Conservation (phyloP, 2,329 filamentous ascomycete genomes). For the Aspergillus sp. region DNA sequence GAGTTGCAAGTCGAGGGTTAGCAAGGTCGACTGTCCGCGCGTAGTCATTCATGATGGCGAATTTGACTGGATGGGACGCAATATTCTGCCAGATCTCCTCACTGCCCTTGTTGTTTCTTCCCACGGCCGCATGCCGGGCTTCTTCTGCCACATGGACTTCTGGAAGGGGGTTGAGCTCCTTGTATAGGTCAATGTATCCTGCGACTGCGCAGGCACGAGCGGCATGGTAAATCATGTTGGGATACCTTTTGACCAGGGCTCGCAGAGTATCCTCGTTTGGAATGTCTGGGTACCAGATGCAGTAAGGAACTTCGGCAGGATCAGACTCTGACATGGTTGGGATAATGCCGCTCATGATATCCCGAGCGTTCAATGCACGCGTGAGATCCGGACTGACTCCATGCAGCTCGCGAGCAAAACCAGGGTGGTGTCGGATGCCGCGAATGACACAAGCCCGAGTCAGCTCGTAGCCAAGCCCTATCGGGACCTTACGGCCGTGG, state of each 20-base stretch:
- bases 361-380: slow-evolving; percentile 1
- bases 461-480: too few relatives aligned
- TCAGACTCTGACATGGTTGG: background rate
- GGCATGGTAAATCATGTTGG: slow-evolving; percentile 26
- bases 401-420: background rate
- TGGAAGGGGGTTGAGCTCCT: slow-evolving; percentile 18
- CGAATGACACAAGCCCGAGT: background rate
- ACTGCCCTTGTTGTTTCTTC: slow-evolving; percentile 8
- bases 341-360: slow-evolving; percentile 4
- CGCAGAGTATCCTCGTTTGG: slow-evolving; percentile 40
- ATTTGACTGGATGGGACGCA: slow-evolving; percentile 8
- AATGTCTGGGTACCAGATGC: slow-evolving; percentile 28
- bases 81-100: slow-evolving; percentile 16
- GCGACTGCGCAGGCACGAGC: slow-evolving; percentile 22
- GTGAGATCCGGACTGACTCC: background rate
- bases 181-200: slow-evolving; percentile 19
- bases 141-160: slow-evolving; percentile 23
- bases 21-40: slow-evolving; percentile 13
- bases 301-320: background rate
- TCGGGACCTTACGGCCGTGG: too few relatives aligned
- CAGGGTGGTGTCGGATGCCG: background rate
- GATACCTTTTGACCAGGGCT: slow-evolving; percentile 30
- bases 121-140: background rate
- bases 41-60: slow-evolving; percentile 20
- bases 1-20: slow-evolving; percentile 2